These are phyloP conservation scores for Zygotorulaspora mrakii DNA, from an alignment of 1,139 yeast species.

Conservation along the genomic window DNA sequence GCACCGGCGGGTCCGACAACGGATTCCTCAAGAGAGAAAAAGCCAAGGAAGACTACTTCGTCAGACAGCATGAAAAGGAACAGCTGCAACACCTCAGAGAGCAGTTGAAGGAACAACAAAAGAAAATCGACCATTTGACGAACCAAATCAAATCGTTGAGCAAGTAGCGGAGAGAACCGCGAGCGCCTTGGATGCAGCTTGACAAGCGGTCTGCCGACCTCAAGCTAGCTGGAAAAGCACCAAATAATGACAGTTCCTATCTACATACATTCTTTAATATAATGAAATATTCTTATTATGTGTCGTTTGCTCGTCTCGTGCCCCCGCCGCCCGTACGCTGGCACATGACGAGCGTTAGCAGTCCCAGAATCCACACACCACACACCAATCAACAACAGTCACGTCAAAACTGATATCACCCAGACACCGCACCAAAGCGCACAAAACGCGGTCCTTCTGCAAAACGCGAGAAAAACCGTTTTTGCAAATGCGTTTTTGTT, in stretches of 20 bases:
- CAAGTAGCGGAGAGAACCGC: too few relatives aligned
- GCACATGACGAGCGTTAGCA: too few relatives aligned
- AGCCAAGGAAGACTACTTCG: constrained; percentile 64
- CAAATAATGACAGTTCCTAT: constrained; percentile 3
- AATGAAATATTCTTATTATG: constrained; percentile 5
- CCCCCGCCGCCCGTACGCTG: too few relatives aligned
- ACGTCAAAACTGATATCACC: too few relatives aligned
- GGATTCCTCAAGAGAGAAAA: constrained; percentile 63
- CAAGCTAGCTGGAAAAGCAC: too few relatives aligned
- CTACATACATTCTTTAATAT: constrained; percentile 2
- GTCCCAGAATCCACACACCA: too few relatives aligned
- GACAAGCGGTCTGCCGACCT: too few relatives aligned
- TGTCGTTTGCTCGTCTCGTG: too few relatives aligned
- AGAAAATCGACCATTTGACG: constrained; percentile 40
- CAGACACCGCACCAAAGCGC: constrained; percentile 1
- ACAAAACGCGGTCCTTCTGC: background rate
- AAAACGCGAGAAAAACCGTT: background rate
- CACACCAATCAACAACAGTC: too few relatives aligned
- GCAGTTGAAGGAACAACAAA: constrained; percentile 50
- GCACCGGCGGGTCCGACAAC: constrained; percentile 48
- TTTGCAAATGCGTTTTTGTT: too few relatives aligned
- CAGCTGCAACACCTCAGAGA: constrained; percentile 52
- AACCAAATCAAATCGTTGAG: constrained; percentile 25
- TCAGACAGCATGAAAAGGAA: constrained; percentile 61
- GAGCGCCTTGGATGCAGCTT: too few relatives aligned